Conservation (phyloP, 495 filamentous ascomycete species). For the Xylona heveae region DNA sequence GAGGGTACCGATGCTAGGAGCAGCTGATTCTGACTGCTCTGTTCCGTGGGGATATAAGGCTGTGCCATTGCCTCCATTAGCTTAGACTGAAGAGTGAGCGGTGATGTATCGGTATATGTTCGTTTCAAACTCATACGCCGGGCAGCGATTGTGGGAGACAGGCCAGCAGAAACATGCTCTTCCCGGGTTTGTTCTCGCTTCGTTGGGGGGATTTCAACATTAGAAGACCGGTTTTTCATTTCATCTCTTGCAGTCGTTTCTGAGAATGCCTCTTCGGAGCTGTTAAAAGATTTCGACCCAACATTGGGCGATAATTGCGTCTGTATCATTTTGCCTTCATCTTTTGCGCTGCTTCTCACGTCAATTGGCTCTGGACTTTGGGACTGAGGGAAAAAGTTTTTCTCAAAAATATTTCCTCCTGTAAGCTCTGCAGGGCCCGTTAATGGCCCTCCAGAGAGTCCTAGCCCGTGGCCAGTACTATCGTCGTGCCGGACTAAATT, state of each 20-base stretch:
- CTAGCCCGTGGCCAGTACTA: constrained; percentile 19
- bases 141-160: too few relatives aligned
- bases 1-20: constrained; percentile 1
- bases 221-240: too few relatives aligned
- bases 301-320: too few relatives aligned
- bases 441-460: constrained; percentile 32
- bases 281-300: too few relatives aligned
- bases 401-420: constrained; percentile 62
- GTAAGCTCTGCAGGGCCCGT: constrained; percentile 54
- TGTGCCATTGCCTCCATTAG: constrained; percentile 77
- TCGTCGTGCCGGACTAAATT: constrained; percentile 41
- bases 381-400: constrained; percentile 30
- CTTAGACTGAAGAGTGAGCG: constrained; percentile 52
- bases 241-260: too few relatives aligned
- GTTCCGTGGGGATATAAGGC: constrained; percentile 32
- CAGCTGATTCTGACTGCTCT: neutral
- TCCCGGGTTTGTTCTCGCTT: too few relatives aligned
- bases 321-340: constrained; percentile 14
- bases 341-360: constrained; percentile 17
- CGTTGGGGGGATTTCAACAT: too few relatives aligned
- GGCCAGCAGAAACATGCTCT: too few relatives aligned
- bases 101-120: constrained; percentile 64
- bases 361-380: constrained; percentile 28
- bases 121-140: constrained; percentile 60
- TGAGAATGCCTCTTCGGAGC: too few relatives aligned